Evolutionary conservation across 2,329 filamentous ascomycete species (phyloP).

Genomic region (Epichloe typhina): DNA sequence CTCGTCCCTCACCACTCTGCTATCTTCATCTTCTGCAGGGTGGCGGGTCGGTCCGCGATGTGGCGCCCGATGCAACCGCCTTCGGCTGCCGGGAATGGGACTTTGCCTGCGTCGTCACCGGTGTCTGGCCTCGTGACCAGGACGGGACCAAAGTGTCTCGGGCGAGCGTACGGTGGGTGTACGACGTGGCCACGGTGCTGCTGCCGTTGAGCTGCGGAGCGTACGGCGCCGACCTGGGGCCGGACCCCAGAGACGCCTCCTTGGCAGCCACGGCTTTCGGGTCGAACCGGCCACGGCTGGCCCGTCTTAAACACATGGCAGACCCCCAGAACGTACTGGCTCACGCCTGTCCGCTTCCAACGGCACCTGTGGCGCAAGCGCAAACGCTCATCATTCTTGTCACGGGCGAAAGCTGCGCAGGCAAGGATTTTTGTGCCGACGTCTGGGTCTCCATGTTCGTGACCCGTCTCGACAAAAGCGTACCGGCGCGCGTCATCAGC

Average conservation of each 20-base stretch:
- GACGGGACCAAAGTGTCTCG: slow-evolving; percentile 29
- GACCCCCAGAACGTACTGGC: slow-evolving; percentile 39
- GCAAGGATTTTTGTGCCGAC: slow-evolving; percentile 47
- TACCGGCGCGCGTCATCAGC: slow-evolving; percentile 31
- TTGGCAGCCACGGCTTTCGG: slow-evolving; percentile 45
- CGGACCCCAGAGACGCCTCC: slow-evolving; percentile 41
- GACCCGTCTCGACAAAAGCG: slow-evolving; percentile 9
- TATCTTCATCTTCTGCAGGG: slow-evolving; percentile 52
- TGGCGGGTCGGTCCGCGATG: slow-evolving; percentile 35
- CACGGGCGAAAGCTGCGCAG: slow-evolving; percentile 38
- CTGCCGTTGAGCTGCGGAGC: slow-evolving; percentile 35
- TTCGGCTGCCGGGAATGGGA: slow-evolving; percentile 53
- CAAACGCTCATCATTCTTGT: slow-evolving; percentile 42
- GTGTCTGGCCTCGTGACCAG: slow-evolving; percentile 43
- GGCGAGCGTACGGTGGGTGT: slow-evolving; percentile 40
- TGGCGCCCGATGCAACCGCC: slow-evolving; percentile 33
- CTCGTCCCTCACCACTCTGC: slow-evolving; percentile 38
- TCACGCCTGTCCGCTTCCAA: slow-evolving; percentile 41
- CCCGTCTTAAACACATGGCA: slow-evolving; percentile 32
- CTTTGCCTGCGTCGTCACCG: slow-evolving; percentile 51
- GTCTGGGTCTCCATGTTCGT: slow-evolving; percentile 34
- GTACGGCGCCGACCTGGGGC: slow-evolving; percentile 50
- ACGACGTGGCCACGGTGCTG: slow-evolving; percentile 32
- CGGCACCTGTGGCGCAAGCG: slow-evolving; percentile 17
- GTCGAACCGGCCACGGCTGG: slow-evolving; percentile 34